Conservation (phyloP, 1,139 yeast genomes). For the Yamadazyma pseudoaaseri region DNA sequence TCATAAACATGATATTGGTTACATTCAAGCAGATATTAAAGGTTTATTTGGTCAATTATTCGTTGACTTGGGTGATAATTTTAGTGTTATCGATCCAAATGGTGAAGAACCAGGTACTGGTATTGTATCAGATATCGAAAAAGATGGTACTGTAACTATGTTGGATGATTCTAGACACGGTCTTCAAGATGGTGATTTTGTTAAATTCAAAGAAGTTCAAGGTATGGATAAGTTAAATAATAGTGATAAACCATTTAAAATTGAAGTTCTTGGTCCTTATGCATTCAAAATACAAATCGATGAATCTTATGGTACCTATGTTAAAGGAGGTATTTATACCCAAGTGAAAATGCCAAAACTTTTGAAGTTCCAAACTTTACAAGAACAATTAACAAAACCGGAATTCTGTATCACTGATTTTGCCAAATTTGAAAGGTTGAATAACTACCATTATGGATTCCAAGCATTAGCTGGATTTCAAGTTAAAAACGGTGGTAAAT, state of each 20-base stretch:
- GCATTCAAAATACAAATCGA: conserved; percentile 71
- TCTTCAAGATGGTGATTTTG: conserved; percentile 86
- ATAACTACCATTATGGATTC: conserved; percentile 87
- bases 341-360: conserved; percentile 84
- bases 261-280: conserved; percentile 89
- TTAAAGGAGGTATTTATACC: conserved; percentile 84
- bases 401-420: conserved; percentile 81
- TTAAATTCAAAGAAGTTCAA: conserved; percentile 82
- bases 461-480: conserved; percentile 82
- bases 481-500: conserved; percentile 55
- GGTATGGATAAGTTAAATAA: conserved; percentile 70
- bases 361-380: conserved; percentile 61
- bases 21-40: conserved; percentile 75
- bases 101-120: conserved; percentile 94
- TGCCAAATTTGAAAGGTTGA: conserved; percentile 91
- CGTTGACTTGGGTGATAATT: conserved; percentile 84
- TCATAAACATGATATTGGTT: conserved; percentile 71
- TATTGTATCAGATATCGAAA: conserved; percentile 82
- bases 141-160: conserved; percentile 89
- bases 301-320: conserved; percentile 58
- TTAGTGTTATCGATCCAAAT: conserved; percentile 77
- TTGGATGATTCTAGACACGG: conserved; percentile 93
- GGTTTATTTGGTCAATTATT: conserved; percentile 90
- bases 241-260: conserved; percentile 62
- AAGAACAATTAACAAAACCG: conserved; percentile 69